Evolutionary conservation across 1,139 yeast genomes (phyloP), one percentile per base, ranked within the genome.

Genomic region (Taphrina deformans): DNA sequence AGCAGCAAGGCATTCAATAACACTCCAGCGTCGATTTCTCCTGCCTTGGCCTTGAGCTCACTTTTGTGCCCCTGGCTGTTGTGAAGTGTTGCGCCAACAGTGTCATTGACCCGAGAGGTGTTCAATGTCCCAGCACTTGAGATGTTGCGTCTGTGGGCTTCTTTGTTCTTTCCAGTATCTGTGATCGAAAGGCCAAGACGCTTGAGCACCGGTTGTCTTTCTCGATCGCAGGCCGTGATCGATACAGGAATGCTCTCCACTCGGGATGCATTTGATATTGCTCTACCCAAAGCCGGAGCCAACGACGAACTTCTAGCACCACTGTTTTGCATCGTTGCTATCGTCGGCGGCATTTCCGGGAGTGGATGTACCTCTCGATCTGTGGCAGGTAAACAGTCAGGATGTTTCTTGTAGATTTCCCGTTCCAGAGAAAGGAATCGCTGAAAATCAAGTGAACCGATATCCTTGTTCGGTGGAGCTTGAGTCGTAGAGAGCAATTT

Each of bases 1-100:
- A 55, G 41, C 9, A 24, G 18, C 27, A 55, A 29, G 16, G 60
- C 60, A 21, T 55, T 46, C 40, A 55, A 7, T 31, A 55, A 16
- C 21, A 27, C 35, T 6, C 18, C 9, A n/a, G 31, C 3, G 6
- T 46, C 52, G 33, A 46, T 27, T 10, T 24, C 10, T 5, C 6
- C 6, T 4, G 6, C 31, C 21, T 46, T 46, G 3, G 21, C 16
- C 18, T 6, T 18, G 4, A 21, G 6, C 14, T 18, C 27, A 7
- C 46, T 24, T 6, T 4, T 7, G 5, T 41, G 23, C 24, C 27
- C 27, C 16, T 9, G n/a, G 12, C 23, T 5, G 12, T 7, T 41
- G 7, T 14, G 5, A 7, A 18, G 9, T 18, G 24, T 7, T 4
- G 12, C 46, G 6, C 26, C 46, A 6, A 18, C 26, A 3, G 14